phyloP scores from a whole-genome alignment of 139 green algal genomes.

The Coccomyxa sp. region DNA sequence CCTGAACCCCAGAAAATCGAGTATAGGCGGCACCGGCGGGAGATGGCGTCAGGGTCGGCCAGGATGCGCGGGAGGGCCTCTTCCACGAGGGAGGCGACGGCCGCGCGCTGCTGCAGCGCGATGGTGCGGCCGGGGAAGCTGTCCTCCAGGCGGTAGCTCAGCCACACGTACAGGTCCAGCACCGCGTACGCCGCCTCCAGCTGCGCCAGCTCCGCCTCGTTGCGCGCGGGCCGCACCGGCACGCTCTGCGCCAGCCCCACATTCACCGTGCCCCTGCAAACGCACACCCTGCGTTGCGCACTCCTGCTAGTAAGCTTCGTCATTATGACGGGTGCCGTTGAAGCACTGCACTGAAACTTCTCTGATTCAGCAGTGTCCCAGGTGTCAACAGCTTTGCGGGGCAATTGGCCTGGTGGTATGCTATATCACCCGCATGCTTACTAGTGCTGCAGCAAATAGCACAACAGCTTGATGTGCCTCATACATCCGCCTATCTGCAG shows the following conservation, averaged over 20 bases:
- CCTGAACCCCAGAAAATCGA: no score
- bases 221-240: conserved; percentile 15
- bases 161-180: conserved; percentile 48
- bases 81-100: not conserved
- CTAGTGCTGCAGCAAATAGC: no score
- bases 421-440: no score
- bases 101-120: not conserved
- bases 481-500: no score
- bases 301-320: no score
- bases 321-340: no score
- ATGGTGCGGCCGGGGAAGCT: conserved; percentile 15
- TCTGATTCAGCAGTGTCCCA: conserved; percentile 2
- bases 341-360: not conserved
- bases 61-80: not conserved
- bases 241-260: conserved; percentile 18
- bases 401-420: no score
- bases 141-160: conserved; percentile 42
- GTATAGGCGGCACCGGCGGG: no score
- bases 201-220: conserved; percentile 29
- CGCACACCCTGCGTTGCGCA: no score
- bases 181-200: conserved; percentile 39
- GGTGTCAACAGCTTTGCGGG: not conserved
- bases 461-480: no score
- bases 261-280: conserved; percentile 9
- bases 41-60: not conserved